Evolutionary conservation across 75 land plant genomes (phyloP), one percentile per base, ranked within the genome.

Genomic region (Cupressus sempervirens): DNA sequence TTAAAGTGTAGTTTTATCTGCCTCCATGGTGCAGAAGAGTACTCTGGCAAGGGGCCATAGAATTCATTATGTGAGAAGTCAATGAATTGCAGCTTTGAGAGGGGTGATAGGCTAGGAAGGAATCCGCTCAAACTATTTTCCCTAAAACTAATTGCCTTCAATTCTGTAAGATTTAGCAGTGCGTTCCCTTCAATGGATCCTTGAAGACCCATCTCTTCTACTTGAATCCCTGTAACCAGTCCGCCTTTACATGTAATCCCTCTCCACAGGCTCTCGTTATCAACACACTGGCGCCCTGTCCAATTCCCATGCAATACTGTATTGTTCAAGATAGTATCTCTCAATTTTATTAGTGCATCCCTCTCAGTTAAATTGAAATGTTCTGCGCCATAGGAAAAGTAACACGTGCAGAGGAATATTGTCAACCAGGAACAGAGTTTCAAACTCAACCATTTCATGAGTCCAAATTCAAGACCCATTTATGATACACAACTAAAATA

Each of bases 1-100:
- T 96, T 96, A 89, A 73, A 45, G n/a, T 94, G 90, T 18, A 96
- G 85, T 56, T 92, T 94, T 35, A 96, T 72, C 41, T 86, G 85
- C 16, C 85, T 87, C 52, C 48, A 46, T 35, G 48, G 23, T 16
- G 54, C 20, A 20, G 18, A 8, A 30, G 34, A 34, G 26, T 30
- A 54, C 36, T 9, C 40, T 15, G 92, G 89, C 20, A 92, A 87
- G 7, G 85, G 84, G 14, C 93, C 95, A 29, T 85, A 43, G 85
- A 93, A 85, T 1, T 85, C 32, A 84, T 93, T 93, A 30, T 89
- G 87, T 83, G 91, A 87, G 30, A 91, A 81, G 82, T 82, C 88
- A 26, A 93, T 34, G 36, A 89, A 81, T 32, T 91, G 86, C n/a
- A 91, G 76, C 2, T 76, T 87, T 23, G 70, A 84, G 45, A 93